Evolutionary conservation across 1,284 basidiomycete genomes (phyloP), one percentile per base, ranked within the genome.

Genomic region (Apiotrichum akiyoshidainum): DNA sequence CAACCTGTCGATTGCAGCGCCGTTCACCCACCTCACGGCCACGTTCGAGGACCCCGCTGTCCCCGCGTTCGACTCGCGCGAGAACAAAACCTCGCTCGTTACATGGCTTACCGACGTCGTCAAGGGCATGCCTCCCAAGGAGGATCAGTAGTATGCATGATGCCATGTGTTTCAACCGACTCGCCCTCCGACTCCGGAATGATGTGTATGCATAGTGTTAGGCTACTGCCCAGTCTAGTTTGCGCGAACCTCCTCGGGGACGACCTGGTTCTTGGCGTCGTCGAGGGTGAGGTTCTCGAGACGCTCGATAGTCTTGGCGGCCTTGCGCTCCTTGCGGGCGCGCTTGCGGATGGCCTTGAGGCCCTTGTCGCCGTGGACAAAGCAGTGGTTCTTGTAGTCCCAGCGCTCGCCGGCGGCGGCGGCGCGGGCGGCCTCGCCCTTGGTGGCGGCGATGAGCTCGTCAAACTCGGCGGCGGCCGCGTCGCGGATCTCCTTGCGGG

Each of bases 401-500:
- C 52, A 70, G 12, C 51, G 17, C 57, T 63, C 61, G 17, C 65
- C 70, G 13, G 50, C 58, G 33, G 62, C 55, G 13, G 56, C 59
- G 21, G 63, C 59, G 26, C n/a, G 33, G 40, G 41, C 48, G 33
- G 60, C 65, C 41, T 65, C 66, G 46, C 57, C 61, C 58, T 61
- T 65, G 54, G 51, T 52, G 13, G 54, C 45, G 34, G 61, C 61
- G 17, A 67, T 54, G 41, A 64, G 55, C 12, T 61, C 55, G 48
- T 75, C 71, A 46, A 69, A 75, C 48, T 71, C 65, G 14, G 57
- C 61, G 21, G 52, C 52, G 0, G 76, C 71, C 11, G 68, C 68
- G 26, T 75, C 74, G 26, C 72, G 49, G n/a, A 78, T 71, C 61
- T 78, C 77, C 41, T 62, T 58, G 35, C 66, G 62, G 19, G 76